These are phyloP conservation scores for Sistotremastrum suecicum DNA, from an alignment of 768 basidiomycete species.

Conservation along the genomic window DNA sequence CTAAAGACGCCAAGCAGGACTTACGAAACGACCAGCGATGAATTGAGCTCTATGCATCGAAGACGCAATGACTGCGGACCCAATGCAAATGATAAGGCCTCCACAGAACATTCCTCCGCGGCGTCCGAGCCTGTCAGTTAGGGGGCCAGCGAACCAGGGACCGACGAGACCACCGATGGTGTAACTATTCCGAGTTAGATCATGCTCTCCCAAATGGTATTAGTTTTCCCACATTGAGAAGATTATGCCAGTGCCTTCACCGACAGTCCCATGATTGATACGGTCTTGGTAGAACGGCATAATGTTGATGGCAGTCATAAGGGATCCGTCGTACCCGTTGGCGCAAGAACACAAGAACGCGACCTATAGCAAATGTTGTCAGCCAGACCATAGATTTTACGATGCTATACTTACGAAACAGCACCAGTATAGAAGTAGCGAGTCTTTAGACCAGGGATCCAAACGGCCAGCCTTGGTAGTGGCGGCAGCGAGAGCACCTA, in stretches of 20 bases:
- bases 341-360: slow-evolving; percentile 15
- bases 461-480: slow-evolving; percentile 8
- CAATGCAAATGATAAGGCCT: slow-evolving; percentile 14
- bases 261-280: slow-evolving; percentile 11
- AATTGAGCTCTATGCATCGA: slow-evolving; percentile 32
- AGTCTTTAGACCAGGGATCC: slow-evolving; percentile 13
- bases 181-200: not conserved
- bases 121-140: slow-evolving; percentile 18
- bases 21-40: slow-evolving; percentile 30
- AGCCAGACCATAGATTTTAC: not conserved
- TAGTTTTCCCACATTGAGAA: slow-evolving; percentile 12
- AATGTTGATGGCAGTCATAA: slow-evolving; percentile 10
- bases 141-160: slow-evolving; percentile 16
- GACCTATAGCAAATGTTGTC: not conserved
- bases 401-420: slow-evolving; percentile 10
- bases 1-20: not conserved
- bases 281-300: slow-evolving; percentile 12
- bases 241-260: slow-evolving; percentile 12
- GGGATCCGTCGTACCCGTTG: slow-evolving; percentile 14
- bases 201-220: no score
- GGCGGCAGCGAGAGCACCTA: slow-evolving; percentile 12
- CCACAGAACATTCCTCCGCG: slow-evolving; percentile 18
- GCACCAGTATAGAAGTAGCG: slow-evolving; percentile 12
- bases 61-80: slow-evolving; percentile 31
- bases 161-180: slow-evolving; percentile 16